A percentile compares a stretch with the other conserved stretches of the same genome.
These are phyloP conservation scores for Phaeoacremonium minimum DNA, from an alignment of 2,329 filamentous ascomycete species.

Conservation along the genomic window DNA sequence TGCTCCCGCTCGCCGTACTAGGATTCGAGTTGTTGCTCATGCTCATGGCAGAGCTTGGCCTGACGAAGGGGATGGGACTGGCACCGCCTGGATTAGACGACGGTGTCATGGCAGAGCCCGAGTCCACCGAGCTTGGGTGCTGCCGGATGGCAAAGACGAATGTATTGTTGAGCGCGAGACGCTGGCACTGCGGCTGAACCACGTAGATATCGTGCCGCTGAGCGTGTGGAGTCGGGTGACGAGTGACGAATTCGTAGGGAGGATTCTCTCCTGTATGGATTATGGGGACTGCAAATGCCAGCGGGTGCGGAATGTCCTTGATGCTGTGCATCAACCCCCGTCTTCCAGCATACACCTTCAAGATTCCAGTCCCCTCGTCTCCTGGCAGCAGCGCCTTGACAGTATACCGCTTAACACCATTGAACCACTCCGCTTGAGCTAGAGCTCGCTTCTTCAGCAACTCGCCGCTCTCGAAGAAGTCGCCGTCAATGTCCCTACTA, in stretches of 20 bases:
- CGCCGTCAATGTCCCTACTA: slow-evolving; percentile 79
- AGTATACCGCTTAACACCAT: slow-evolving; percentile 83
- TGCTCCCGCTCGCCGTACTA: slow-evolving; percentile 46
- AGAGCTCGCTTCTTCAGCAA: slow-evolving; percentile 79
- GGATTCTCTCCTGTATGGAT: slow-evolving; percentile 90
- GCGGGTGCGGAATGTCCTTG: slow-evolving; percentile 89
- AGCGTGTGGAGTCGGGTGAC: slow-evolving; percentile 96
- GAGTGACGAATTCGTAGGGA: slow-evolving; percentile 84
- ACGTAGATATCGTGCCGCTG: slow-evolving; percentile 96
- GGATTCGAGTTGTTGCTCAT: slow-evolving; percentile 58
- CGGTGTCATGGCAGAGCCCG: slow-evolving; percentile 31
- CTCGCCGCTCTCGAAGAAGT: slow-evolving; percentile 90
- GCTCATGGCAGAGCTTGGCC: slow-evolving; percentile 61
- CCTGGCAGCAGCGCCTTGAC: slow-evolving; percentile 89
- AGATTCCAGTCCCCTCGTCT: slow-evolving; percentile 80
- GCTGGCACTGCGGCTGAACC: slow-evolving; percentile 87
- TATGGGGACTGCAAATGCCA: slow-evolving; percentile 87
- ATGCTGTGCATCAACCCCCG: slow-evolving; percentile 96
- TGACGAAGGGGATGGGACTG: slow-evolving; percentile 57
- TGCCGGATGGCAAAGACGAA: slow-evolving; percentile 96
- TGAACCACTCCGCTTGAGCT: slow-evolving; percentile 87
- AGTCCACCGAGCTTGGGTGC: slow-evolving; percentile 62
- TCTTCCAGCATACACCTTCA: slow-evolving; percentile 93
- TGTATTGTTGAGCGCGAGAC: slow-evolving; percentile 89
- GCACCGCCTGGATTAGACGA: slow-evolving; percentile 41